Evolutionary conservation across 331 rosid genomes (phyloP), one percentile per base, ranked within the genome.

Genomic region (Acacia pycnantha): DNA sequence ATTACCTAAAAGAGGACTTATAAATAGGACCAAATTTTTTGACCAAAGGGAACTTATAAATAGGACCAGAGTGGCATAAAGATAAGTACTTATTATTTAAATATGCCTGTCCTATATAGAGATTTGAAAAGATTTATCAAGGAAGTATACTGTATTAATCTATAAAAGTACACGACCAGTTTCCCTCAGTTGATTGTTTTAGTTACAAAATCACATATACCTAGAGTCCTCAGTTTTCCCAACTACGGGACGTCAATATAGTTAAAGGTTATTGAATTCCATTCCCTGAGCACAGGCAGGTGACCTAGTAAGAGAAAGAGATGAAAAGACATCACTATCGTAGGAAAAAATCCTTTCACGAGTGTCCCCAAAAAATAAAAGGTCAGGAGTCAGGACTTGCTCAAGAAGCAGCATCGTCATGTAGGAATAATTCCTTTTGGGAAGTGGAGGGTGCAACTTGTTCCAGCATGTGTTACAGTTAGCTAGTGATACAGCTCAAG

Each of bases 381-480:
- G 59, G 59, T 24, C 15, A 24, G 27, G 40, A 50, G 40, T 35
- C 40, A 37, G 8, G 41, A 37, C 41, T 22, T 33, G 31, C 76
- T 47, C 40, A 14, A 16, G 61, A 15, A 53, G 76, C 31, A 44
- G 27, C 40, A 47, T 27, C 11, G 21, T 46, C 47, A 19, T 47
- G 22, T 15, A 8, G 58, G 76, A 72, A 72, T 72, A 47, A 72
- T 26, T 47, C 76, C 35, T 47, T 47, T 72, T 71, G 40, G 33
- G 22, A 24, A 72, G 76, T 72, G 76, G 76, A 47, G 59, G 43
- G 41, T 46, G 76, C 76, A 72, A 72, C 76, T 72, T 72, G 54
- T 41, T 70, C 43, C 54, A n/a, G 51, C n/a, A 70, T 5, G 33
- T 41, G 21, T 43, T n/a, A 69, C 22, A n/a, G 21, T 43, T n/a